Conservation (phyloP, 306 rosid species). For the Inga laurina region DNA sequence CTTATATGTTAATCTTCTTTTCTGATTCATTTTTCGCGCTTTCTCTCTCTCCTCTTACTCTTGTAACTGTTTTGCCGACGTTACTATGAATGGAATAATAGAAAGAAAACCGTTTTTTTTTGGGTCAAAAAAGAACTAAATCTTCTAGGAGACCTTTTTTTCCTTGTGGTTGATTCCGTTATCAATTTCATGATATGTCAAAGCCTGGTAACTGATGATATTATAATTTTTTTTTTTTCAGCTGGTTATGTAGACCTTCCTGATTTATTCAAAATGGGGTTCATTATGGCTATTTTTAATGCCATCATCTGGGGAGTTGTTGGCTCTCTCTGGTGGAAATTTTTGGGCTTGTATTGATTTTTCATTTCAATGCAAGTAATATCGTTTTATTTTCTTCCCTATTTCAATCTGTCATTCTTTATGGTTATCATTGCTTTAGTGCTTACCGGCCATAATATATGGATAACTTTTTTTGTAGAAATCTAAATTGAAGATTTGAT, state of each 20-base stretch:
- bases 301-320: neutral
- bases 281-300: neutral
- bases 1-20: neutral
- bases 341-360: neutral
- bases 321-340: neutral
- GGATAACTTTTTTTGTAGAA: conserved; percentile 23
- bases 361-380: neutral
- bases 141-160: neutral
- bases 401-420: neutral
- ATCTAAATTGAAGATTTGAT: conserved; percentile 24
- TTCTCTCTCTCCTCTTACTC: neutral
- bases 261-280: neutral
- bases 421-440: conserved; percentile 25
- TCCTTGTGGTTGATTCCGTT: neutral
- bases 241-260: neutral
- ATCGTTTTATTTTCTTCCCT: neutral
- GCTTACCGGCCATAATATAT: conserved; percentile 21
- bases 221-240: neutral
- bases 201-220: neutral
- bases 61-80: neutral
- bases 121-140: no score
- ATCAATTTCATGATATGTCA: neutral
- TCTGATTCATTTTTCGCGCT: neutral
- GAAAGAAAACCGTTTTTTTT: neutral
- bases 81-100: neutral